phyloP scores from a whole-genome alignment of 129 eudicot species.

The Artemisia annua region DNA sequence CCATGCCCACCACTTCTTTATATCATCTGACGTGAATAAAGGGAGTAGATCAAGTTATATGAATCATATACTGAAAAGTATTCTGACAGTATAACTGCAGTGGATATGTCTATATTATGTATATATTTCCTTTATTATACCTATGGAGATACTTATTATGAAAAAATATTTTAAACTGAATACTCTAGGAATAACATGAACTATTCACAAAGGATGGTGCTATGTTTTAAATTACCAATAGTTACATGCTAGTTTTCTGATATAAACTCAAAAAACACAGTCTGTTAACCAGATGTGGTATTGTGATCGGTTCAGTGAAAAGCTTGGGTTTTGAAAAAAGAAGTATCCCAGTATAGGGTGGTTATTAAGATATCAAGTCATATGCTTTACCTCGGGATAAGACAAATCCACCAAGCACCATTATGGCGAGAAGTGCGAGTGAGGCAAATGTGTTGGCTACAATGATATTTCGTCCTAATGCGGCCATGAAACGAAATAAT shows the following conservation, averaged over 20 bases:
- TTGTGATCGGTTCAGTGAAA: background rate
- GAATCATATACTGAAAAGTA: background rate
- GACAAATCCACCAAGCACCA: slow-evolving; percentile 81
- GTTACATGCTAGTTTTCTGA: no score
- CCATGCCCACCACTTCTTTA: slow-evolving; percentile 84
- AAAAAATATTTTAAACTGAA: no score
- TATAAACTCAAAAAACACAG: no score
- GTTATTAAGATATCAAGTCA: background rate
- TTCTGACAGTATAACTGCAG: background rate
- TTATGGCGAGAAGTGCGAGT: slow-evolving; percentile 51
- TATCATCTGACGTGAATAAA: slow-evolving; percentile 46
- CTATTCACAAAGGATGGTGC: no score
- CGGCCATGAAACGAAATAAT: slow-evolving; percentile 68
- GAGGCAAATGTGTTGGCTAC: slow-evolving; percentile 88
- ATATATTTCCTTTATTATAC: no score
- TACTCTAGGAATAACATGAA: no score
- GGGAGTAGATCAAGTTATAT: background rate
- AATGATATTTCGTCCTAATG: slow-evolving; percentile 69
- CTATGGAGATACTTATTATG: no score
- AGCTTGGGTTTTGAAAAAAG: background rate
- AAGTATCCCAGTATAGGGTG: no score
- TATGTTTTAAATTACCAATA: no score
- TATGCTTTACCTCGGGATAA: slow-evolving; percentile 54
- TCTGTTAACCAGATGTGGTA: background rate
- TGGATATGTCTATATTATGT: no score